These are phyloP conservation scores for Aspergillus sp. DNA, from an alignment of 2,329 filamentous ascomycete species.

Conservation along the genomic window DNA sequence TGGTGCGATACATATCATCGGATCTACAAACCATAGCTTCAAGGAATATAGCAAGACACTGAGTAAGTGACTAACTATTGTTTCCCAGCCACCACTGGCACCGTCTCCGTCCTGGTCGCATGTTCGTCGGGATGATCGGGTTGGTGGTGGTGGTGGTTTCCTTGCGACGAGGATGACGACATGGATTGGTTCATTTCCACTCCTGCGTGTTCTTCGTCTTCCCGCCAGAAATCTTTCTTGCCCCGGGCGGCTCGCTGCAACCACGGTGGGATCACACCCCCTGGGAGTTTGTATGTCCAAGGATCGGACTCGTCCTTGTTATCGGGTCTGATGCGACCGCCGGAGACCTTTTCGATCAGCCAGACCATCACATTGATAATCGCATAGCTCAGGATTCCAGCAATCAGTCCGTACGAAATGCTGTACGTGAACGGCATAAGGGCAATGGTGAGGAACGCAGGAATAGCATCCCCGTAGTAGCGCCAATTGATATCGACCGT, in stretches of 20 bases:
- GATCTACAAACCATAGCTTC: no score
- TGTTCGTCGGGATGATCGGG: background rate
- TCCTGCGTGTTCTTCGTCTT: constrained; percentile 16
- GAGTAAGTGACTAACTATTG: background rate
- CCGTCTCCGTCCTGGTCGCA: background rate
- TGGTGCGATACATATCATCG: no score
- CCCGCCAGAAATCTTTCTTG: constrained; percentile 66
- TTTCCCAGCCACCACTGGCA: background rate
- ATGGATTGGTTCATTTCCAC: background rate
- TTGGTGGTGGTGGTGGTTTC: background rate
- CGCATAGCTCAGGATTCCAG: constrained; percentile 67
- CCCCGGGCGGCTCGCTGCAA: constrained; percentile 54
- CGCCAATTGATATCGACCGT: constrained; percentile 82
- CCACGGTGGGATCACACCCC: constrained; percentile 70
- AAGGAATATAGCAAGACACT: no score
- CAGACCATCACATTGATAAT: constrained; percentile 65
- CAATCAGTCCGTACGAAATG: constrained; percentile 79
- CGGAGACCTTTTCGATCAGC: constrained; percentile 56
- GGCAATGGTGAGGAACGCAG: constrained; percentile 74
- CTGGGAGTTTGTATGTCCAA: constrained; percentile 70
- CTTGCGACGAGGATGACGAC: background rate
- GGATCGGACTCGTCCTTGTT: constrained; percentile 68
- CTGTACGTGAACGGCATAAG: constrained; percentile 88
- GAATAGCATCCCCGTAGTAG: constrained; percentile 75
- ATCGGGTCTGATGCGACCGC: constrained; percentile 62